Evolutionary conservation across 2,329 filamentous ascomycete species (phyloP), one percentile per base, ranked within the genome.

Genomic region (Aspergillus fijiensis): DNA sequence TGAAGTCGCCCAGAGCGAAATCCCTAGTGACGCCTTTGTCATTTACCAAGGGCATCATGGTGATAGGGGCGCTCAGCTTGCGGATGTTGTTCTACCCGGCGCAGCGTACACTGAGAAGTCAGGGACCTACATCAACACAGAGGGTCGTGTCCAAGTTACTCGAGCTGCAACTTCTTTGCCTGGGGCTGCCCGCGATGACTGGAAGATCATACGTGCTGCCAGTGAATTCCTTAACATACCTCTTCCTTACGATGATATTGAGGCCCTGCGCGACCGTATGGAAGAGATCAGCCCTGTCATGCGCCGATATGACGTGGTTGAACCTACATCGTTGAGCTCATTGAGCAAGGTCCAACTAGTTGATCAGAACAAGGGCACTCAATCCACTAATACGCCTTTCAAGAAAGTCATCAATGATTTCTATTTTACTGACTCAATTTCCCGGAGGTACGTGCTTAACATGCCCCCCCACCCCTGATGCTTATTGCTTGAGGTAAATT

Each of bases 1-100:
- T 75, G 95, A 99, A 81, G 85, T 98, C 73, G 84, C 84, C 65
- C 87, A 91, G 68, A 84, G 86, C 60, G 92, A 97, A 69, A 91
- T 99, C 60, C 95, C 95, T 70, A 96, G 95, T 83, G 90, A 95
- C 67, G 93, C 95, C 12, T 99, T 98, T 74, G 89, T 99, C 63
- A 86, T 99, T 71, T 99, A 99, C 83, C 95, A 99, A 80, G 95
- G 95, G 66, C 95, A 99, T 78, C 95, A 99, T 78, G 95, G 95
- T 79, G 95, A 99, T 80, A 86, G 86, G 56, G 95, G 94, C 65
- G 95, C 95, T 58, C 89, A 96, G 79, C 86, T 97, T 63, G 95
- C 95, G 52, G 94, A 99, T 72, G 87, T 99, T 60, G 86, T 99
- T 67, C 90, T 99, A 21, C 95, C 95, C 29, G 94, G 92, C 67